Evolutionary conservation across 2,329 filamentous ascomycete genomes (phyloP), one percentile per base, ranked within the genome.

Genomic region (Penicillium sp.): DNA sequence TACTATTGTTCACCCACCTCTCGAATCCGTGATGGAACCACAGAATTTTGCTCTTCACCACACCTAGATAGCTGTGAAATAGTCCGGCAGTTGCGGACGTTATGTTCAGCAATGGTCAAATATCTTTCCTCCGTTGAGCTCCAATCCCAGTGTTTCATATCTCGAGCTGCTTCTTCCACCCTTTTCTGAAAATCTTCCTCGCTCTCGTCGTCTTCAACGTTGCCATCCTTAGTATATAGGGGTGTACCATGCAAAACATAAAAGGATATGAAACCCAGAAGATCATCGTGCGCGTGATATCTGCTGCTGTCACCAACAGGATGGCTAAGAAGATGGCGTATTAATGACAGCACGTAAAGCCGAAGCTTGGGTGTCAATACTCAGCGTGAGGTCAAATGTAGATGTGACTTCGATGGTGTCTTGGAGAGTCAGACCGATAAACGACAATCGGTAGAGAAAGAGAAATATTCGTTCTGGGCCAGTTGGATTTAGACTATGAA

Each of bases 101-200:
- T 16, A 50, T 6, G 30, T 47, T 56, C 44, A 53, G 46, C 35
- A 50, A 56, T 53, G 41, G 1, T 6, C 30, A 56, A 17, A 40
- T 51, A 53, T 31, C 31, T 53, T 30, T 44, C 46, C 46, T 14
- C 8, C 38, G 12, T 31, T 31, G 57, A 25, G 25, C 42, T 42
- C 54, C 57, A 57, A 48, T 57, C 54, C 57, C 50, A 57, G n/a
- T n/a, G 41, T 52, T 55, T 53, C 26, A 57, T 43, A 3, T 49
- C 35, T 19, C 5, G 8, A 16, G 55, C 45, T 45, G 54, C 57
- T 35, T 57, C 50, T 45, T 52, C 54, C 3, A 52, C 50, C 42
- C 54, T 57, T 28, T 52, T 49, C 37, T 60, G 54, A 38, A 49
- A 60, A 46, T 60, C 50, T 36, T 57, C 57, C 14, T 55, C 54